Evolutionary conservation across 164 flowering plant species (phyloP).

Genomic region (Piper betle): DNA sequence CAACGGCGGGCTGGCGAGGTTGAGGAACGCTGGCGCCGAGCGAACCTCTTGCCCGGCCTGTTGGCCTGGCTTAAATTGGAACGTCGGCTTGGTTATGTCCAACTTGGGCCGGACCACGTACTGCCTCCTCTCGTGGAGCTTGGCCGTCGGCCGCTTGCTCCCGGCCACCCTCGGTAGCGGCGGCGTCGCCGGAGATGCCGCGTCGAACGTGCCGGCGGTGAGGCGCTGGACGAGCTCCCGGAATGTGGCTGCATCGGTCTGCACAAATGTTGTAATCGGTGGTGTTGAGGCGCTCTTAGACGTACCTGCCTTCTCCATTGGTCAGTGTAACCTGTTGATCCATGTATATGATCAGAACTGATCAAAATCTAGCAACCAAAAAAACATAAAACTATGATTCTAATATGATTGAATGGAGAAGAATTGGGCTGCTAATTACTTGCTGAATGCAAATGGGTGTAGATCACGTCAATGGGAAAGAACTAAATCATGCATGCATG

Average conservation of each 20-base stretch:
- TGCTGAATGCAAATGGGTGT: too few species aligned
- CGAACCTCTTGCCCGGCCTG: background rate
- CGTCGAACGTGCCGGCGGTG: constrained; percentile 46
- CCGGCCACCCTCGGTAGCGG: constrained; percentile 9
- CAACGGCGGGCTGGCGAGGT: constrained; percentile 28
- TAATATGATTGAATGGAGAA: too few species aligned
- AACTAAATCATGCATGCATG: too few species aligned
- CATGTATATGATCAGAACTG: too few species aligned
- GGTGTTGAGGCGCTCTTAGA: constrained; percentile 13
- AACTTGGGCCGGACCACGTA: constrained; percentile 41
- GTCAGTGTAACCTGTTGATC: too few species aligned
- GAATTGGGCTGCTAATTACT: too few species aligned
- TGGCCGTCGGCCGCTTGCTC: constrained; percentile 24
- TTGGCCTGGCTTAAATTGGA: constrained; percentile 13
- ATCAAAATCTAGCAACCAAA: too few species aligned
- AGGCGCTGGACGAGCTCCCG: constrained; percentile 67
- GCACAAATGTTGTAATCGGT: constrained; percentile 53
- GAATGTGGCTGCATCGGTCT: constrained; percentile 42
- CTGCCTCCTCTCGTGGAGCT: constrained; percentile 68
- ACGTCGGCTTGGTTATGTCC: constrained; percentile 30
- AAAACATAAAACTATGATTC: too few species aligned
- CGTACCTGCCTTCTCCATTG: background rate
- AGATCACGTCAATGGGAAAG: too few species aligned
- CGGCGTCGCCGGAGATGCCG: constrained; percentile 1
- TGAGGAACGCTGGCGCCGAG: background rate